phyloP scores from a whole-genome alignment of 2,329 filamentous ascomycete genomes.

The Aspergillus flavus region DNA sequence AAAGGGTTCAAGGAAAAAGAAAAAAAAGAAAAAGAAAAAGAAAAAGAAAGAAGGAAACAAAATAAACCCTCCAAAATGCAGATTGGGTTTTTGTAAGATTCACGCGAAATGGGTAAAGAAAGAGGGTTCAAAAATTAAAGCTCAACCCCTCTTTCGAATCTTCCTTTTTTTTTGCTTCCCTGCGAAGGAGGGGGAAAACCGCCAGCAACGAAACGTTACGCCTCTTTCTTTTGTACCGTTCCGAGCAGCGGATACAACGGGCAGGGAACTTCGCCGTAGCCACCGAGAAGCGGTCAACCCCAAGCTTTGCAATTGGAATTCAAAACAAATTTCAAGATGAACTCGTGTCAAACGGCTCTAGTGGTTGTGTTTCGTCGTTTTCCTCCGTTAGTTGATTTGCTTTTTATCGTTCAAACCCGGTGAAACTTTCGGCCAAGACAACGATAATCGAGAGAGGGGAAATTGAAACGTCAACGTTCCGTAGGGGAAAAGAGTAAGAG shows the following conservation, averaged over 20 bases:
- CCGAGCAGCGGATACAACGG: constrained; percentile 18
- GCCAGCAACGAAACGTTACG: background rate
- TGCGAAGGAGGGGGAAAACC: background rate
- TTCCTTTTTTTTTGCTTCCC: constrained; percentile 1
- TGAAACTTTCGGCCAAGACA: constrained; percentile 3
- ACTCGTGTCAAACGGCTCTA: background rate
- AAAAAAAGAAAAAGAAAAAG: background rate
- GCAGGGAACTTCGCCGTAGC: background rate
- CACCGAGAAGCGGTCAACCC: constrained; percentile 3
- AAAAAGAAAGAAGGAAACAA: background rate
- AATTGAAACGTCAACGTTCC: constrained; percentile 3
- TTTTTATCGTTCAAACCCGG: background rate
- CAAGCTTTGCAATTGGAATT: background rate
- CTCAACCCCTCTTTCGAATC: constrained; percentile 6
- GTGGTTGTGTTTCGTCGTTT: background rate
- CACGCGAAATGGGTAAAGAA: constrained; percentile 5
- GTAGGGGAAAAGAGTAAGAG: constrained; percentile 5
- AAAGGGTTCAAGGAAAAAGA: background rate
- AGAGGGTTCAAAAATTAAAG: background rate
- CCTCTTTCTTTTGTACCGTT: constrained; percentile 11
- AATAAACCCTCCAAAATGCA: background rate
- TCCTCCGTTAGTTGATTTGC: no score
- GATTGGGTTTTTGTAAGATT: constrained; percentile 1
- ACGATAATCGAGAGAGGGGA: constrained; percentile 1
- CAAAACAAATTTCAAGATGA: background rate